Evolutionary conservation across 2,329 filamentous ascomycete species (phyloP).

Genomic region (Juglanconis sp.): DNA sequence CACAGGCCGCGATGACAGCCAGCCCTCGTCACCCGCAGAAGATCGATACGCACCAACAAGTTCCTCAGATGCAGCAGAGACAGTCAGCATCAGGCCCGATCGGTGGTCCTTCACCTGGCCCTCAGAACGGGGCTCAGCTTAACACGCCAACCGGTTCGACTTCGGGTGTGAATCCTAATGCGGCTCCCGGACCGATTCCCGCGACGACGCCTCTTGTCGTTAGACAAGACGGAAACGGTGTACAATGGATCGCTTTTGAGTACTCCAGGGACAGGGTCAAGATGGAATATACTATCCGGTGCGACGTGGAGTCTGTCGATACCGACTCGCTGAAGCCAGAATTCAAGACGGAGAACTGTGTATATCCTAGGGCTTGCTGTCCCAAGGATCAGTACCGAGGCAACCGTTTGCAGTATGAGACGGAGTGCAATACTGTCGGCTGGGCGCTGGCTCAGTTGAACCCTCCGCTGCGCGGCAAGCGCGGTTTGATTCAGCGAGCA

Average conservation of each 20-base stretch:
- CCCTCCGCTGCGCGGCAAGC: slow-evolving; percentile 83
- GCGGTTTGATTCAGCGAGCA: slow-evolving; percentile 91
- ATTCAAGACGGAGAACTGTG: slow-evolving; percentile 98
- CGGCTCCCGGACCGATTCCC: slow-evolving; percentile 92
- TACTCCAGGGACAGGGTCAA: slow-evolving; percentile 96
- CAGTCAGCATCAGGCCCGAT: slow-evolving; percentile 47
- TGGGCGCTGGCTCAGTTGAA: slow-evolving; percentile 96
- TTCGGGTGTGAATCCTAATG: slow-evolving; percentile 74
- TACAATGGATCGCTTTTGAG: slow-evolving; percentile 98
- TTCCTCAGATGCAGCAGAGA: slow-evolving; percentile 57
- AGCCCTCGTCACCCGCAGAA: slow-evolving; percentile 58
- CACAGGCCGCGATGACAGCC: slow-evolving; percentile 54
- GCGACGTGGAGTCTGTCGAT: slow-evolving; percentile 94
- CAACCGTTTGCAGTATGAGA: slow-evolving; percentile 94
- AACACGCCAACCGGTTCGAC: slow-evolving; percentile 44
- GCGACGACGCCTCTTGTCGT: slow-evolving; percentile 94
- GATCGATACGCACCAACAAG: slow-evolving; percentile 57
- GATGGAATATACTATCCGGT: slow-evolving; percentile 99
- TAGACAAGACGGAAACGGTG: slow-evolving; percentile 89
- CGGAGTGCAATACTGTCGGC: slow-evolving; percentile 99
- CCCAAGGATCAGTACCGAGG: slow-evolving; percentile 94
- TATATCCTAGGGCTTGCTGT: slow-evolving; percentile 93
- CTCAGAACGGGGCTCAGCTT: slow-evolving; percentile 15
- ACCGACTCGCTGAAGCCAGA: slow-evolving; percentile 80
- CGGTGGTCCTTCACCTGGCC: slow-evolving; percentile 25